These are phyloP conservation scores for Lachancea sp. DNA, from an alignment of 805 yeast genomes.

Conservation along the genomic window DNA sequence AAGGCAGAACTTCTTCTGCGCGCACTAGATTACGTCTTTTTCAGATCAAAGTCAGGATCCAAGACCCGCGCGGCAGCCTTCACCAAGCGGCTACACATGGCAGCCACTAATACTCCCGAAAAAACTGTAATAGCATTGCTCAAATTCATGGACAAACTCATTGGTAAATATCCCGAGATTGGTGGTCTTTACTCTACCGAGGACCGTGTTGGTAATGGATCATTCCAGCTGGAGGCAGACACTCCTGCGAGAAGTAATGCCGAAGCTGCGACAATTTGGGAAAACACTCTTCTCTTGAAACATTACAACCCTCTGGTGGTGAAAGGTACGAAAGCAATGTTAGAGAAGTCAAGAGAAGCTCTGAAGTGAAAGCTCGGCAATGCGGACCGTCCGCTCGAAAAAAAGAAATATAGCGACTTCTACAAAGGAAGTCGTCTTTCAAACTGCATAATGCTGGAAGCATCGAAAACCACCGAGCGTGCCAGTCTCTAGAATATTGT, in stretches of 20 bases:
- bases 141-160: conserved; percentile 70
- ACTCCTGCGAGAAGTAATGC: conserved; percentile 74
- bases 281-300: conserved; percentile 63
- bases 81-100: conserved; percentile 67
- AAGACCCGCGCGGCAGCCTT: conserved; percentile 69
- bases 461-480: too few species aligned
- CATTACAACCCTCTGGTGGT: conserved; percentile 83
- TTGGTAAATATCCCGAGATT: conserved; percentile 63
- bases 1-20: conserved; percentile 77
- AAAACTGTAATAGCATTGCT: conserved; percentile 73
- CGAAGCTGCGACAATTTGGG: conserved; percentile 90
- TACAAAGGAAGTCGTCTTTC: too few species aligned
- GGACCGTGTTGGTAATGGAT: conserved; percentile 80
- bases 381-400: not conserved
- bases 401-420: too few species aligned
- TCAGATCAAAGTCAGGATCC: conserved; percentile 65
- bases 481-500: too few species aligned
- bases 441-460: too few species aligned
- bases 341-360: conserved; percentile 31
- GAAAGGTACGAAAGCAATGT: conserved; percentile 48
- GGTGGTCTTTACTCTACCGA: conserved; percentile 79
- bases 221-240: conserved; percentile 55
- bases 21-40: conserved; percentile 75
- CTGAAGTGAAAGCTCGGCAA: conserved; percentile 9
- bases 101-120: conserved; percentile 74